phyloP scores from a whole-genome alignment of 176 grass and related monocot genomes.

The Microstegium vimineum region DNA sequence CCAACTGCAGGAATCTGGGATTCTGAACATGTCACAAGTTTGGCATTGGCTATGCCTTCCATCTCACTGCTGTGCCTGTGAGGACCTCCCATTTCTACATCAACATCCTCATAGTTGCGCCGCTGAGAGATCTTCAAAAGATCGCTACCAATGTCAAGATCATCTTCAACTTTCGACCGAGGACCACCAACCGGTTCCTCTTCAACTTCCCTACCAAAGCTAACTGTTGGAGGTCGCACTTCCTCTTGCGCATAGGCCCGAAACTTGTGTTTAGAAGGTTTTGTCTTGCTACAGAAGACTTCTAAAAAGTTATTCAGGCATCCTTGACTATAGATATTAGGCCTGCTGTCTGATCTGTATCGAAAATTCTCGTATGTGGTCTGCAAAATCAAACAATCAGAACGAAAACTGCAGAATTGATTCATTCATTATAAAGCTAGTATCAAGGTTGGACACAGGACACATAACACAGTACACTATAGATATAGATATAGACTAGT shows the following conservation, averaged over 20 bases:
- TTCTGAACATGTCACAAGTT: slow-evolving; percentile 21
- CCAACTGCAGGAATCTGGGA: slow-evolving; percentile 36
- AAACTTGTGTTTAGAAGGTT: slow-evolving; percentile 85
- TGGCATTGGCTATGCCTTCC: slow-evolving; percentile 27
- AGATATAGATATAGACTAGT: background rate
- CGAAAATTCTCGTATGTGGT: slow-evolving; percentile 96
- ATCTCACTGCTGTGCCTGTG: slow-evolving; percentile 44
- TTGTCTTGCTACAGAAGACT: slow-evolving; percentile 55
- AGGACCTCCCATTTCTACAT: slow-evolving; percentile 42
- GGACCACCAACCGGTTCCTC: slow-evolving; percentile 54
- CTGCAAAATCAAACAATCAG: slow-evolving; percentile 43
- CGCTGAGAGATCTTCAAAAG: slow-evolving; percentile 84
- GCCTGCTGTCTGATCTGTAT: slow-evolving; percentile 69
- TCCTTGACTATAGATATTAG: slow-evolving; percentile 64
- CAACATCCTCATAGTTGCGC: slow-evolving; percentile 60
- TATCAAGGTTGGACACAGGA: background rate
- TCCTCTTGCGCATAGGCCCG: slow-evolving; percentile 60
- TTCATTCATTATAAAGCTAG: slow-evolving; percentile 10
- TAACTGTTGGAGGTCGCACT: slow-evolving; percentile 41
- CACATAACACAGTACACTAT: background rate
- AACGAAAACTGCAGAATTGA: background rate
- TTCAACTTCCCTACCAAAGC: slow-evolving; percentile 34
- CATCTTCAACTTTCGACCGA: slow-evolving; percentile 89
- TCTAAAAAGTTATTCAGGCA: slow-evolving; percentile 72
- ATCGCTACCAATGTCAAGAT: slow-evolving; percentile 84